phyloP scores from a whole-genome alignment of 2,329 filamentous ascomycete species.

The Mollisiaceae sp. region DNA sequence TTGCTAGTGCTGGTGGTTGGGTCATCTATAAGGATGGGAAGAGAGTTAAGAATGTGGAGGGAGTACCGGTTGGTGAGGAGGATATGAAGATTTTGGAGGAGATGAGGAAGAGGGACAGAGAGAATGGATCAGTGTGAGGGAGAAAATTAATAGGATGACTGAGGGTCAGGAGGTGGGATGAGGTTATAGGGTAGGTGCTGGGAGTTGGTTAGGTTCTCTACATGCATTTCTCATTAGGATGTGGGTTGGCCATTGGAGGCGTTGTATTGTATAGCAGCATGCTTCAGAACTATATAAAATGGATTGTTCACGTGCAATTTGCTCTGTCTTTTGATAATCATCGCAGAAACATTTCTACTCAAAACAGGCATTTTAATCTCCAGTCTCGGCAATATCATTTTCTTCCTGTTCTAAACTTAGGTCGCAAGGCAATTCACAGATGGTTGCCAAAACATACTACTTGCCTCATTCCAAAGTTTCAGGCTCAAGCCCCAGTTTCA shows the following conservation, averaged over 20 bases:
- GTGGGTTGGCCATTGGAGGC: neutral
- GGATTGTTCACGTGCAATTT: neutral
- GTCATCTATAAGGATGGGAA: constrained; percentile 33
- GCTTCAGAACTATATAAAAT: neutral
- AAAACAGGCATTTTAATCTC: no score
- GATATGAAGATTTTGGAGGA: constrained; percentile 41
- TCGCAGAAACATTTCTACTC: neutral
- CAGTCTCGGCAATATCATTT: no score
- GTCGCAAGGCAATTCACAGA: no score
- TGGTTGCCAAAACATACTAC: no score
- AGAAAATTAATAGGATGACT: neutral
- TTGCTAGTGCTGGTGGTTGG: constrained; percentile 30
- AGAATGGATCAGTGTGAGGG: neutral
- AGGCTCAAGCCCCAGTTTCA: no score
- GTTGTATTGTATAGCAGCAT: constrained; percentile 1
- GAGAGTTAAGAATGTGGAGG: constrained; percentile 34
- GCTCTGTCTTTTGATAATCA: neutral
- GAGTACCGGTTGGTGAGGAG: constrained; percentile 31
- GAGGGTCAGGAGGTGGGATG: neutral
- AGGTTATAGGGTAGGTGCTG: neutral
- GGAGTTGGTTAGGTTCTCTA: neutral
- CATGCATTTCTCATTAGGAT: neutral
- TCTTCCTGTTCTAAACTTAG: no score
- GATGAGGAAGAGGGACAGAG: constrained; percentile 30
- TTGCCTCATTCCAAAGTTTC: no score